phyloP scores from a whole-genome alignment of 2,329 filamentous ascomycete species.

The Exophiala sp. region DNA sequence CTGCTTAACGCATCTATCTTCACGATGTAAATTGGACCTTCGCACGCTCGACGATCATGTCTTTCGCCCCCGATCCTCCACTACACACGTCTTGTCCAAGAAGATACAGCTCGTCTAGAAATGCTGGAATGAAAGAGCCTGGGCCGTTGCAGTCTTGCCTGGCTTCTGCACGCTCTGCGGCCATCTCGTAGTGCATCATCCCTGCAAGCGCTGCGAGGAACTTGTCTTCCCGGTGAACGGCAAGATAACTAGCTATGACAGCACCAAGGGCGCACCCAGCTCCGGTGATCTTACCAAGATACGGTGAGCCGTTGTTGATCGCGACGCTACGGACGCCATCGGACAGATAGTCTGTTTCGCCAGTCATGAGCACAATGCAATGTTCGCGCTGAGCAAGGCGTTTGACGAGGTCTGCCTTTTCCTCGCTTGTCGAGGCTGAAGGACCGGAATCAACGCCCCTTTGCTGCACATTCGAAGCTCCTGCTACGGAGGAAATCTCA shows the following conservation, averaged over 20 bases:
- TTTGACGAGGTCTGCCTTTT: slow-evolving; percentile 62
- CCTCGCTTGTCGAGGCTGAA: slow-evolving; percentile 50
- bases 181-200: slow-evolving; percentile 73
- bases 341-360: slow-evolving; percentile 70
- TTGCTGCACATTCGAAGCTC: slow-evolving; percentile 59
- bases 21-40: slow-evolving; percentile 4
- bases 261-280: slow-evolving; percentile 85
- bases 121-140: slow-evolving; percentile 79
- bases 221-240: slow-evolving; percentile 60
- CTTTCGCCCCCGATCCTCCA: slow-evolving; percentile 40
- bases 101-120: slow-evolving; percentile 67
- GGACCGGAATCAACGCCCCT: slow-evolving; percentile 77
- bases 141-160: slow-evolving; percentile 68
- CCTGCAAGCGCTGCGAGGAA: slow-evolving; percentile 71
- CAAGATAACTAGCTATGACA: slow-evolving; percentile 70
- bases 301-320: slow-evolving; percentile 72
- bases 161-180: slow-evolving; percentile 63
- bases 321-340: slow-evolving; percentile 67
- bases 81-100: slow-evolving; percentile 47
- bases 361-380: slow-evolving; percentile 78
- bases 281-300: slow-evolving; percentile 45
- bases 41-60: slow-evolving; percentile 1
- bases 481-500: slow-evolving; percentile 73
- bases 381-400: slow-evolving; percentile 65
- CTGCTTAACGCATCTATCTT: too few relatives aligned